These are phyloP conservation scores for Trametes gibbosa DNA, from an alignment of 768 basidiomycete species.

Conservation along the genomic window DNA sequence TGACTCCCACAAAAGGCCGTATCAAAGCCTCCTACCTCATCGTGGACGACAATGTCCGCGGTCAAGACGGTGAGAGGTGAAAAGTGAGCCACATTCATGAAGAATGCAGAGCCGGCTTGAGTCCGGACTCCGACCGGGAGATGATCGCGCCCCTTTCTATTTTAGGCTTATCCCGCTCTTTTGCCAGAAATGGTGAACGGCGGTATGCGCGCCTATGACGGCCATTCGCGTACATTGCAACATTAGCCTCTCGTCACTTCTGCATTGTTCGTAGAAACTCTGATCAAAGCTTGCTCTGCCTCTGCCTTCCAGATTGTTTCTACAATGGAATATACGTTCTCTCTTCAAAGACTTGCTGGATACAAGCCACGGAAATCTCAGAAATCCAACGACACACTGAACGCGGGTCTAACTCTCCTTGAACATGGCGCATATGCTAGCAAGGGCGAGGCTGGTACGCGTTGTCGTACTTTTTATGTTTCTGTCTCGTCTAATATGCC, in stretches of 20 bases:
- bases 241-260: too few species aligned
- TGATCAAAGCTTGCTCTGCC: background rate
- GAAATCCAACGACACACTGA: conserved; percentile 35
- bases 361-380: conserved; percentile 31
- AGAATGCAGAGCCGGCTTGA: background rate
- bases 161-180: background rate
- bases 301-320: too few species aligned
- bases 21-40: background rate
- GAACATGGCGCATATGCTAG: conserved; percentile 27
- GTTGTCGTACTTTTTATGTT: background rate
- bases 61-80: background rate
- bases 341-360: conserved; percentile 35
- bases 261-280: too few species aligned
- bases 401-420: conserved; percentile 32
- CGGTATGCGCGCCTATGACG: background rate
- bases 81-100: background rate
- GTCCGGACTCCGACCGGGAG: background rate
- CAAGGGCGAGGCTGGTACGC: conserved; percentile 32
- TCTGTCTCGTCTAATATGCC: too few species aligned
- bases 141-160: background rate
- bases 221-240: background rate
- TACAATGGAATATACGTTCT: conserved; percentile 31
- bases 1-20: background rate
- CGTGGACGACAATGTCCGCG: background rate
- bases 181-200: background rate